Evolutionary conservation across 2,329 filamentous ascomycete genomes (phyloP).

Genomic region (Paramyrothecium roridum): DNA sequence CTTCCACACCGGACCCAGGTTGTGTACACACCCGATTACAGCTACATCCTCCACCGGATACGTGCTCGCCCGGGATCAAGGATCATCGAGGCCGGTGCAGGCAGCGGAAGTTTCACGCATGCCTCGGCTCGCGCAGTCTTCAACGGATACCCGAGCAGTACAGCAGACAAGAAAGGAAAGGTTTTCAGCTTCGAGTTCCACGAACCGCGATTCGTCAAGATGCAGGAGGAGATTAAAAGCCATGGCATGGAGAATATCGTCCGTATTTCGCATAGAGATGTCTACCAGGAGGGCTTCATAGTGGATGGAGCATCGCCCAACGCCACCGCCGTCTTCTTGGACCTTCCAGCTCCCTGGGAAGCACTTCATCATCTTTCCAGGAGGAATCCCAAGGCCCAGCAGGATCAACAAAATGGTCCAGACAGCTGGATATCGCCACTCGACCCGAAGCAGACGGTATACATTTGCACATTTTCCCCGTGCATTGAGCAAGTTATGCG

Average conservation of each 20-base stretch:
- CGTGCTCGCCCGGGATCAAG: slow-evolving; percentile 68
- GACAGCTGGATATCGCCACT: slow-evolving; percentile 56
- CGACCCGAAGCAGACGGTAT: slow-evolving; percentile 66
- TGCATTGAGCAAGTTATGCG: slow-evolving; percentile 95
- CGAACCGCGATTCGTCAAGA: slow-evolving; percentile 65
- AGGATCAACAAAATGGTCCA: slow-evolving; percentile 16
- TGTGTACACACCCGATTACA: slow-evolving; percentile 84
- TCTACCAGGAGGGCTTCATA: slow-evolving; percentile 72
- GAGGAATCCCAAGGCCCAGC: slow-evolving; percentile 22
- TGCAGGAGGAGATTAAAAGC: slow-evolving; percentile 65
- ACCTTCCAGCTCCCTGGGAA: slow-evolving; percentile 78
- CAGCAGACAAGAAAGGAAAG: slow-evolving; percentile 52
- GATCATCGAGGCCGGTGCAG: slow-evolving; percentile 78
- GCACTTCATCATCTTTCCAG: slow-evolving; percentile 74
- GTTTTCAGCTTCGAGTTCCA: slow-evolving; percentile 86
- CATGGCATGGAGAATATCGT: slow-evolving; percentile 67
- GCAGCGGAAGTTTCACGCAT: slow-evolving; percentile 82
- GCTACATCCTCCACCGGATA: slow-evolving; percentile 76
- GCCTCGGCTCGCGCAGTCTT: slow-evolving; percentile 74
- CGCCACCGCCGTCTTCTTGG: slow-evolving; percentile 73
- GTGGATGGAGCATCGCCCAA: slow-evolving; percentile 56
- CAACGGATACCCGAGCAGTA: slow-evolving; percentile 59
- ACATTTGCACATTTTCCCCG: slow-evolving; percentile 92
- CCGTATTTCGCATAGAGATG: slow-evolving; percentile 72
- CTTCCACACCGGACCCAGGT: slow-evolving; percentile 81